These are phyloP conservation scores for Pythium periplocum DNA, from an alignment of 352 stramenopile species.

Conservation along the genomic window DNA sequence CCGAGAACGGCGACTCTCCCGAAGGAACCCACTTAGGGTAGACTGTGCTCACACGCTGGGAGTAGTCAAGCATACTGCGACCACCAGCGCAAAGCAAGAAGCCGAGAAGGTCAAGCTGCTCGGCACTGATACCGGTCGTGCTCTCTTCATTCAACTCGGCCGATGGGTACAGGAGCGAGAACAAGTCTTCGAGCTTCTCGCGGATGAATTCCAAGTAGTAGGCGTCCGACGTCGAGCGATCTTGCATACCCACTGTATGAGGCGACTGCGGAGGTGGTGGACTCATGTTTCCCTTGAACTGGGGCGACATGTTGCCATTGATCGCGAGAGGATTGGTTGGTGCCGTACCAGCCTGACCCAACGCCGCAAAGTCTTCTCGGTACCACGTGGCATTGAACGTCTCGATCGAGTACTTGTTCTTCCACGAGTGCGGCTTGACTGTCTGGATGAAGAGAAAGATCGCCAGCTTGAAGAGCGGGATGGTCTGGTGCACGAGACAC, in stretches of 20 bases:
- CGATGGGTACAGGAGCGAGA: conserved; percentile 61
- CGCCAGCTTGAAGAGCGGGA: conserved; percentile 73
- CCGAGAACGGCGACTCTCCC: conserved; percentile 7
- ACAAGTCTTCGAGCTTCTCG: conserved; percentile 73
- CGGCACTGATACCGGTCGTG: conserved; percentile 42
- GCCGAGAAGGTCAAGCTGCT: conserved; percentile 67
- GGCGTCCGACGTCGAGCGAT: conserved; percentile 69
- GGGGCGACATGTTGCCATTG: conserved; percentile 37
- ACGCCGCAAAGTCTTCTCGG: conserved; percentile 49
- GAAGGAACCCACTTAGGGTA: conserved; percentile 61
- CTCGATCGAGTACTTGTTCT: conserved; percentile 67
- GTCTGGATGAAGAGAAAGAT: conserved; percentile 81
- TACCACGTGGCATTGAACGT: conserved; percentile 81
- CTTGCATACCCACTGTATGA: conserved; percentile 71
- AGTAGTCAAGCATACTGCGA: conserved; percentile 41
- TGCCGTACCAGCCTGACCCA: conserved; percentile 17
- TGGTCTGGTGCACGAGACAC: conserved; percentile 37
- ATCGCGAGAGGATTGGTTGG: conserved; percentile 1
- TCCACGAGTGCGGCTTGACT: conserved; percentile 71
- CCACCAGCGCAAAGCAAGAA: conserved; percentile 67
- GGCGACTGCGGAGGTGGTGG: conserved; percentile 61
- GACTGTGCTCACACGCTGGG: conserved; percentile 49
- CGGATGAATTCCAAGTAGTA: conserved; percentile 80
- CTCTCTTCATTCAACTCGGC: conserved; percentile 46
- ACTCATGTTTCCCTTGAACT: conserved; percentile 47